A percentile compares a stretch with the other conserved stretches of the same genome.
These are phyloP conservation scores for Laburnicola sp. DNA, from an alignment of 2,329 filamentous ascomycete species.

Conservation along the genomic window DNA sequence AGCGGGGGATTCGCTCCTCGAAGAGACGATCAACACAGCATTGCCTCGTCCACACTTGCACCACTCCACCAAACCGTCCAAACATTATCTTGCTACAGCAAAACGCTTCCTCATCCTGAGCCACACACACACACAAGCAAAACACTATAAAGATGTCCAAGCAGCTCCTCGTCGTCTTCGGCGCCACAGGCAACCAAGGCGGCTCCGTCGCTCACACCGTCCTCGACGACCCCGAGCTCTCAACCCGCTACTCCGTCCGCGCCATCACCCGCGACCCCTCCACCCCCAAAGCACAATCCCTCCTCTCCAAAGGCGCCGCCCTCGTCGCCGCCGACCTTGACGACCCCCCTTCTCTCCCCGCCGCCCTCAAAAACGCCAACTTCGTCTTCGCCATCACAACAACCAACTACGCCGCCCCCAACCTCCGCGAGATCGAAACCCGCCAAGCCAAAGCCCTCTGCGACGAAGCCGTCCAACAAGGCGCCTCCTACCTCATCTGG, in stretches of 20 bases:
- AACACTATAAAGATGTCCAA: conserved; percentile 19
- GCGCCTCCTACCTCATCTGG: conserved; percentile 47
- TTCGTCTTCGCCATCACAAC: conserved; percentile 37
- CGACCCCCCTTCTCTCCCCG: conserved; percentile 26
- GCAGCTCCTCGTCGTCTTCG: conserved; percentile 34
- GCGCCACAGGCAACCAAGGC: conserved; percentile 55
- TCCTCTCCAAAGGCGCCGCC: conserved; percentile 54
- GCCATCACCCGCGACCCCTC: conserved; percentile 58
- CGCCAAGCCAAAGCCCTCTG: conserved; percentile 30
- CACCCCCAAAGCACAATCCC: conserved; percentile 50
- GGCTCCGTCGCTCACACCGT: conserved; percentile 56
- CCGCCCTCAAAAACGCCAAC: conserved; percentile 26
- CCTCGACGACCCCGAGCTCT: conserved; percentile 48
- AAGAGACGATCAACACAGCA: too few species aligned
- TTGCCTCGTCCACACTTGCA: too few species aligned
- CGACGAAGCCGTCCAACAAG: conserved; percentile 39
- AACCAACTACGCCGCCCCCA: conserved; percentile 24
- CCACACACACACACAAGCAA: not conserved
- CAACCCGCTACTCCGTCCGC: conserved; percentile 51
- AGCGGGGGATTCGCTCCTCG: too few species aligned
- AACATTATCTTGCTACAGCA: too few species aligned
- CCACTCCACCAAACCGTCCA: too few species aligned
- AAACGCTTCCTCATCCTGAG: too few species aligned
- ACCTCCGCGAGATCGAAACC: conserved; percentile 31
- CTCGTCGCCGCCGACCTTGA: conserved; percentile 58